Percentiles rank a stretch among this genome's conserved stretches.
Evolutionary conservation across 208 protist species (phyloP).

Genomic region (Trypanosoma theileri): DNA sequence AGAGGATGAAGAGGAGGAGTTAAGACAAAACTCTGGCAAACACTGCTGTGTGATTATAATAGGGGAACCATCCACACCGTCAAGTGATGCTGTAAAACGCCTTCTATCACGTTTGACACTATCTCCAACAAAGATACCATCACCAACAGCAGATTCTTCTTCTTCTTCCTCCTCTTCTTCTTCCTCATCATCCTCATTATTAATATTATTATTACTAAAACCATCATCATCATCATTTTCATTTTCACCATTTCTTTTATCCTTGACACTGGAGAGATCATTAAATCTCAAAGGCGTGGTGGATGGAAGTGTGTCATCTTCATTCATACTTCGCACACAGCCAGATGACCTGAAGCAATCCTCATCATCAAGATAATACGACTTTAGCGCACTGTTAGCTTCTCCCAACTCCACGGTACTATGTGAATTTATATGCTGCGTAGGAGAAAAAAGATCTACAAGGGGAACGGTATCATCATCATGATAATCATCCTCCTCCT

Average conservation of each 20-base stretch:
- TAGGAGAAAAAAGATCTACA: background rate
- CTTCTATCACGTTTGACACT: background rate
- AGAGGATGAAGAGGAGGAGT: slow-evolving; percentile 12
- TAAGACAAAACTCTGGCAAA: slow-evolving; percentile 36
- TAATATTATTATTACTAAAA: background rate
- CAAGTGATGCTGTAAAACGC: slow-evolving; percentile 5
- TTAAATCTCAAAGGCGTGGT: background rate
- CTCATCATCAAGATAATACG: slow-evolving; percentile 34
- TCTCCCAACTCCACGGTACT: background rate
- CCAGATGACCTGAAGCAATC: slow-evolving; percentile 22
- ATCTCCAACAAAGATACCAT: background rate
- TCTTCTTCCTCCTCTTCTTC: too few relatives aligned
- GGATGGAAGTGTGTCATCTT: background rate
- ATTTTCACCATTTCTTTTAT: background rate
- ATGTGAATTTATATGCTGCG: background rate
- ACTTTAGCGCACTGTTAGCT: background rate
- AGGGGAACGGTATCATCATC: slow-evolving; percentile 27
- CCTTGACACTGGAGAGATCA: background rate
- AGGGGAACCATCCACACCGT: slow-evolving; percentile 3
- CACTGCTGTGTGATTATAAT: slow-evolving; percentile 74
- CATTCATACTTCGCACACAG: background rate
- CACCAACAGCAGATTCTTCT: background rate
- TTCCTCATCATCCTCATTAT: too few relatives aligned
- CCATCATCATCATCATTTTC: background rate
- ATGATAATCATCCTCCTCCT: slow-evolving; percentile 12